Base-by-base conservation (phyloP, 2,329 filamentous ascomycete species). In the Colletotrichum sublineola region DNA sequence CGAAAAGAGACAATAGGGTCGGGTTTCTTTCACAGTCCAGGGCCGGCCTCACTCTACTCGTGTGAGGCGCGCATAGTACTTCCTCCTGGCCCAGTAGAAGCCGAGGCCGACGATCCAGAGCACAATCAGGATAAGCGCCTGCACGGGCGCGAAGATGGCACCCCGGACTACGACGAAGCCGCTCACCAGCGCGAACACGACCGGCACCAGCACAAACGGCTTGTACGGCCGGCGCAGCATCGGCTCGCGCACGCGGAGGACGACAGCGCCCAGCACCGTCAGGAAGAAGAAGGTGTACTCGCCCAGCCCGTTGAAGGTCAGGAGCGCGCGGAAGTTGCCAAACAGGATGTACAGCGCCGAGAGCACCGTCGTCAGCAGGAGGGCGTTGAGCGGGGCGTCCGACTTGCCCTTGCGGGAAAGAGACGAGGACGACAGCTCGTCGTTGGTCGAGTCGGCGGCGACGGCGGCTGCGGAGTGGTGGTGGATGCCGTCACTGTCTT, bases 281-380 rank as follows among this genome's bases (percentile, higher is more conserved):
- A 91, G 82, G 76, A 91, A 90, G 80, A 91, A 91, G 79, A 91
- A 92, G 0, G 89, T 86, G 77, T 89, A 91, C 75, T 90, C 88
- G 18, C 87, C 88, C 5, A 90, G 80, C 0, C 88, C 88, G 63
- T 89, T 89, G 74, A 90, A 90, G 0, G 89, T 91, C 14, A 92
- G 76, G 0, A 92, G 84, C 0, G 87, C 86, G 44, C 89, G 85
- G 80, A 92, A 91, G 78, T 85, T 89, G 24, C 90, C 90, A 0
- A 90, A 81, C 1, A 90, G 76, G 42, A 92, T 90, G 78, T 91
- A 92, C 1, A 90, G 67, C 0, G 88, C 78, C 0, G 88, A 87
- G 0, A 90, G 80, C 0, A 84, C 24, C 0, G 84, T 82, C 0
- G 86, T 86, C 0, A 90, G 81, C 1, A 87, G 77, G 50, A 89